A percentile compares a stretch with the other conserved stretches of the same genome.
phyloP scores from a whole-genome alignment of 2,329 filamentous ascomycete species.

The Microcyclosporella mali region DNA sequence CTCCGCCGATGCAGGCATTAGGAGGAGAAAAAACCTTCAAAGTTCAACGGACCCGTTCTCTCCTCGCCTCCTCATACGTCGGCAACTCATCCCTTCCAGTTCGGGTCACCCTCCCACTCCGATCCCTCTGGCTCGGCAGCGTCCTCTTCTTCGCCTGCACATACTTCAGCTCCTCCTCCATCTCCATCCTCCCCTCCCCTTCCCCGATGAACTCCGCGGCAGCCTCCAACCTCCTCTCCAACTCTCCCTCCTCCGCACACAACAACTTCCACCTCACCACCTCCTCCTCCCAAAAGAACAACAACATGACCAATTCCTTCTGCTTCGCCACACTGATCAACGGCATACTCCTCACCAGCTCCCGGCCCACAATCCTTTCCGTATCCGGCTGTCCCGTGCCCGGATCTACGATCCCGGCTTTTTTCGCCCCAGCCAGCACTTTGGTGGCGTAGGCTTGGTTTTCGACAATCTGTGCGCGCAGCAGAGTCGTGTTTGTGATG shows the following conservation, averaged over 20 bases:
- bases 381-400: constrained; percentile 7
- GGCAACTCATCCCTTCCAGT: constrained; percentile 7
- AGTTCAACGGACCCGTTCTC: neutral
- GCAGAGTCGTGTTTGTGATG: constrained; percentile 1
- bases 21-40: too few species aligned
- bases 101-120: constrained; percentile 6
- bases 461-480: constrained; percentile 1
- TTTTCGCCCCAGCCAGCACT: constrained; percentile 1
- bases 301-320: constrained; percentile 13
- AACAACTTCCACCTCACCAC: constrained; percentile 9
- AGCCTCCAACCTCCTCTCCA: constrained; percentile 1
- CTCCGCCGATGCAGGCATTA: too few species aligned
- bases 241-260: constrained; percentile 7
- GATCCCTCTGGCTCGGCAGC: constrained; percentile 10
- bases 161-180: constrained; percentile 3
- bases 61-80: constrained; percentile 12
- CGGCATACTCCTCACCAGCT: constrained; percentile 12
- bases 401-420: constrained; percentile 9
- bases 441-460: neutral
- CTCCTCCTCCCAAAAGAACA: constrained; percentile 18
- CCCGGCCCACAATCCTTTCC: constrained; percentile 2
- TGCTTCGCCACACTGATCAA: constrained; percentile 11
- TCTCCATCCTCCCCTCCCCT: neutral
- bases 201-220: neutral
- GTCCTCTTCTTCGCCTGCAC: constrained; percentile 9